Evolutionary conservation across 1,284 basidiomycete genomes (phyloP), one percentile per base, ranked within the genome.

Genomic region (Sporisorium exsertum): DNA sequence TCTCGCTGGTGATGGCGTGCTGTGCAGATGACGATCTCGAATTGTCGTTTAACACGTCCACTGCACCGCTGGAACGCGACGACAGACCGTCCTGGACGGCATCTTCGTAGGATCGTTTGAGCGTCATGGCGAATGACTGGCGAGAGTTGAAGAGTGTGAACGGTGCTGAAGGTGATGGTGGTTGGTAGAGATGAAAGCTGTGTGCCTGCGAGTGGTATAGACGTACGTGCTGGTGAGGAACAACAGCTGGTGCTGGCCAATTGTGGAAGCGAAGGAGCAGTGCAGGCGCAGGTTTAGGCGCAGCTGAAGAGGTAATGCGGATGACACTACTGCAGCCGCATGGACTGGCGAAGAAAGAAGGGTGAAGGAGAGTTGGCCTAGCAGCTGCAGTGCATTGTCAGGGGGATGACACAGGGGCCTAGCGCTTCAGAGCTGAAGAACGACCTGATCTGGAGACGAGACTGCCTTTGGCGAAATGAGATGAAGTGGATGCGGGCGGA

Each of bases 51-150:
- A 37, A 24, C n/a, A 43, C 15, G 24, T 58, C 40, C 13, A n/a
- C 10, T 27, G n/a, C 18, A 2, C 16, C 16, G 51, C 3, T 22
- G 7, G 15, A 50, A 10, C n/a, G n/a, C n/a, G 55, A n/a, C 35
- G 56, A 10, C 40, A n/a, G 12, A 40, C 55, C 35, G 20, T 55
- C 58, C 37, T 55, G 46, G 27, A 58, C 56, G 12, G 49, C 59
- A 49, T 63, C 64, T 10, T 72, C 64, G 35, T 66, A 63, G 3
- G 69, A 52, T 43, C 69, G 20, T 59, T 72, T 72, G 32, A 58
- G 32, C 20, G 69, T 9, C 69, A 66, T 72, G 52, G 22, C 58
- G 58, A 32, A 22, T 2, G 13, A n/a, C 4, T 10, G 16, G 22
- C 5, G 15, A 22, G 45, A 4, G 49, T 3, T 8, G 27, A 35